These are phyloP conservation scores for Leishmania turanica DNA, from an alignment of 208 protist species.

Conservation along the genomic window DNA sequence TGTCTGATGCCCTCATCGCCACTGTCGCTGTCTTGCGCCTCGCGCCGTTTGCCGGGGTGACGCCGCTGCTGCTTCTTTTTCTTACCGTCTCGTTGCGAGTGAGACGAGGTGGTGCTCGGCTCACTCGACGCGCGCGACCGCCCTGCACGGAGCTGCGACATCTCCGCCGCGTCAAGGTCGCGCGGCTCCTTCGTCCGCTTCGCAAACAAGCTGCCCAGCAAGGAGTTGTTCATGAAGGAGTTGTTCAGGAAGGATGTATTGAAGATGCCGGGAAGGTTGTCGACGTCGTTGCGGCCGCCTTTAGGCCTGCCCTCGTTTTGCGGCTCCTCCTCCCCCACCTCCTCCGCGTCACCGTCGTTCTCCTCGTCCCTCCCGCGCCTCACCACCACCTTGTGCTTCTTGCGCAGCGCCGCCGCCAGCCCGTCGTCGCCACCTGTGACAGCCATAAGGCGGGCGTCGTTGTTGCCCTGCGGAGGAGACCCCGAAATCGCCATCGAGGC, in stretches of 20 bases:
- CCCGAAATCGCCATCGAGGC: conserved; percentile 11
- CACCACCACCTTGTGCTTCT: conserved; percentile 62
- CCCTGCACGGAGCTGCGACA: neutral
- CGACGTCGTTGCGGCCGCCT: conserved; percentile 3
- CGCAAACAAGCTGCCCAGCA: conserved; percentile 45
- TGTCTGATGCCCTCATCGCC: conserved; percentile 17
- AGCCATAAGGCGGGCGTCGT: conserved; percentile 50
- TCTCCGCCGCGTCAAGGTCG: conserved; percentile 32
- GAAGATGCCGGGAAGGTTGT: conserved; percentile 20
- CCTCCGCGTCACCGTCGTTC: conserved; percentile 8
- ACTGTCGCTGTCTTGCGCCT: conserved; percentile 21
- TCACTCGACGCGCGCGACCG: neutral
- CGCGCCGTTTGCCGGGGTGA: neutral
- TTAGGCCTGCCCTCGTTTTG: conserved; percentile 2
- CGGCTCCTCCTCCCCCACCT: conserved; percentile 10
- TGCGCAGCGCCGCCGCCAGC: conserved; percentile 57
- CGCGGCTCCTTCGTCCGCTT: conserved; percentile 25
- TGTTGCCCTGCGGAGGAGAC: conserved; percentile 28
- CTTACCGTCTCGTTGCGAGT: neutral
- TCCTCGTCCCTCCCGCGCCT: conserved; percentile 31
- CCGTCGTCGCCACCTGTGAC: conserved; percentile 51
- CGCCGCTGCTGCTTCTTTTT: neutral
- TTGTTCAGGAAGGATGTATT: conserved; percentile 50
- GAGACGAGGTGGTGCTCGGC: neutral
- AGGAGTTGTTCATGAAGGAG: conserved; percentile 54